Evolutionary conservation across 2,329 filamentous ascomycete species (phyloP).

Genomic region (Arthrocladium fulminans): DNA sequence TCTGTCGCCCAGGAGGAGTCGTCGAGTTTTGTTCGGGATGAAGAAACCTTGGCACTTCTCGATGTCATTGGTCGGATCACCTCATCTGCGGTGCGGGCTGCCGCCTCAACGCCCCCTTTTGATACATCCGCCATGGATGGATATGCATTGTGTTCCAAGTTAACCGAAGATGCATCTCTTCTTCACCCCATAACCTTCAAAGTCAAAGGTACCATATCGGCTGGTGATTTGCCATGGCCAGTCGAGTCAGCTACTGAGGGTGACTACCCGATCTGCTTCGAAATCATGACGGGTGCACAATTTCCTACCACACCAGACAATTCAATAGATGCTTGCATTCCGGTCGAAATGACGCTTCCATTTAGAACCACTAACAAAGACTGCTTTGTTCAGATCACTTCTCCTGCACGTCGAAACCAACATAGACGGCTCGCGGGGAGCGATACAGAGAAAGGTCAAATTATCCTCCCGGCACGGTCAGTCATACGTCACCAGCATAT

Average conservation of each 20-base stretch:
- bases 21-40: too few species aligned
- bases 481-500: slow-evolving; percentile 19
- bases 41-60: not conserved
- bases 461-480: slow-evolving; percentile 14
- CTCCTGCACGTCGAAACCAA: slow-evolving; percentile 8
- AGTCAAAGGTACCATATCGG: not conserved
- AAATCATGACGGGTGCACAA: slow-evolving; percentile 27
- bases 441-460: slow-evolving; percentile 18
- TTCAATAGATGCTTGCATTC: not conserved
- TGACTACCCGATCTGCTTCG: slow-evolving; percentile 24
- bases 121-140: slow-evolving; percentile 28
- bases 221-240: not conserved
- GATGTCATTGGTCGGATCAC: not conserved
- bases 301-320: slow-evolving; percentile 25
- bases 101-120: slow-evolving; percentile 19
- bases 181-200: slow-evolving; percentile 18
- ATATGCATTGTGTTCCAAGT: slow-evolving; percentile 24
- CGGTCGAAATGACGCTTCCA: too few species aligned
- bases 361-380: too few species aligned
- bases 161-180: slow-evolving; percentile 16
- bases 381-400: not conserved
- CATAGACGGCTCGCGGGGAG: slow-evolving; percentile 21
- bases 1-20: too few species aligned
- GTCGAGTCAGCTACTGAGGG: too few species aligned
- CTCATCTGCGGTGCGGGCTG: not conserved